Conservation (phyloP, 192 early-diverging fungal genomes). For the Gamsiella multidivaricata region DNA sequence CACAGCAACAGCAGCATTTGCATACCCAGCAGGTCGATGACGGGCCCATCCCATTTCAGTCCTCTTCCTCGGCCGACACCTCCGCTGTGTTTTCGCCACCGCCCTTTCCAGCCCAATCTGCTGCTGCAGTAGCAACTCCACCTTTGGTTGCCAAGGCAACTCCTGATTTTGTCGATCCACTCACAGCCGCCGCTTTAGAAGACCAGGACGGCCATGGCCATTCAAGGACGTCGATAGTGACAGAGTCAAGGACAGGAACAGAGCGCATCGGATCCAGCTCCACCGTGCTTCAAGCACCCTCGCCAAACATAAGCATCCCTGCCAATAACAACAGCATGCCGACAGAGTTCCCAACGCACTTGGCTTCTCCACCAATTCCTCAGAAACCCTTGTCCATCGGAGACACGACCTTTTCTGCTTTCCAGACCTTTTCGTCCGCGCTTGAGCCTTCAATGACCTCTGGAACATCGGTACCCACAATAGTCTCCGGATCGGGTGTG, state of each 20-base stretch:
- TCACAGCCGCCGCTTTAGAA: constrained; percentile 15
- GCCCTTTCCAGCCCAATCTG: neutral
- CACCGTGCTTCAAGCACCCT: neutral
- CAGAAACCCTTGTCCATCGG: constrained; percentile 19
- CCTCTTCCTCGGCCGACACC: constrained; percentile 1
- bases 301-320: constrained; percentile 17
- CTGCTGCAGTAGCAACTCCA: neutral
- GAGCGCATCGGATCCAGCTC: neutral
- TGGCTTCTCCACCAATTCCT: constrained; percentile 42
- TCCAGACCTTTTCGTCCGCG: constrained; percentile 28
- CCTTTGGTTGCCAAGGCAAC: neutral
- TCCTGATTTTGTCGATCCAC: constrained; percentile 29
- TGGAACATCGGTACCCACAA: neutral
- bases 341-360: constrained; percentile 42
- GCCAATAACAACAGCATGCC: constrained; percentile 30
- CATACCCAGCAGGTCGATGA: constrained; percentile 22
- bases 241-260: neutral
- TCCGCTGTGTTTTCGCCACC: constrained; percentile 27
- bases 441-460: constrained; percentile 3
- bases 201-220: neutral
- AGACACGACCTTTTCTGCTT: constrained; percentile 28
- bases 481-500: neutral
- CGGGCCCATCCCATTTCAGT: constrained; percentile 43
- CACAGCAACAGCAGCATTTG: neutral
- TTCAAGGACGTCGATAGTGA: neutral